Percentiles rank a stretch among this genome's conserved stretches.
These are phyloP conservation scores for Cylindrodendrum hubeiense DNA, from an alignment of 2,329 filamentous ascomycete species.

Conservation along the genomic window DNA sequence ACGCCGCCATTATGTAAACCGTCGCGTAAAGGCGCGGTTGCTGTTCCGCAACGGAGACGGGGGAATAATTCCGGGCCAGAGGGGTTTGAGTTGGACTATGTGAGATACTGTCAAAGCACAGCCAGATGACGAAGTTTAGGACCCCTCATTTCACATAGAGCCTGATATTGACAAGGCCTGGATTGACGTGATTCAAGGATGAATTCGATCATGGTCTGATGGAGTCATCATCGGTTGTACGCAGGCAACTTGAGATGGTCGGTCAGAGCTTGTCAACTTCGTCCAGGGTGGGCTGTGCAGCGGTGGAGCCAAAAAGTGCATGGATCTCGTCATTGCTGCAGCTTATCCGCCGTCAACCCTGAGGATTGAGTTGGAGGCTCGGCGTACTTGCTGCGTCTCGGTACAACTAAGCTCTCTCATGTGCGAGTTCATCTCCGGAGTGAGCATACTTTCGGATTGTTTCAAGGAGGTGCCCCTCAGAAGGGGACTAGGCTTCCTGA, in stretches of 20 bases:
- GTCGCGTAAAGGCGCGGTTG: neutral
- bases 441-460: constrained; percentile 2
- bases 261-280: constrained; percentile 24
- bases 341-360: constrained; percentile 25
- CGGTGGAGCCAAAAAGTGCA: constrained; percentile 37
- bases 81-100: neutral
- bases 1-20: constrained; percentile 32
- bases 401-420: constrained; percentile 19
- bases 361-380: constrained; percentile 22
- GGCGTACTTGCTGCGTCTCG: constrained; percentile 11
- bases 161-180: constrained; percentile 27
- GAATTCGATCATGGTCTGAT: constrained; percentile 33
- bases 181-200: constrained; percentile 18
- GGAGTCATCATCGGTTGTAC: constrained; percentile 20
- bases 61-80: neutral
- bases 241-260: constrained; percentile 14
- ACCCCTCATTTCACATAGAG: constrained; percentile 25
- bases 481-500: neutral
- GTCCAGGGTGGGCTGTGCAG: constrained; percentile 24
- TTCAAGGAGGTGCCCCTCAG: neutral
- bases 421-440: neutral
- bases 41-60: constrained; percentile 24
- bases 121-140: neutral
- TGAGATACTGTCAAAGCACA: neutral
- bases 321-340: constrained; percentile 43